A percentile compares a stretch with the other conserved stretches of the same genome.
phyloP scores from a whole-genome alignment of 2,329 filamentous ascomycete genomes.

The Cercospora brassicicola region DNA sequence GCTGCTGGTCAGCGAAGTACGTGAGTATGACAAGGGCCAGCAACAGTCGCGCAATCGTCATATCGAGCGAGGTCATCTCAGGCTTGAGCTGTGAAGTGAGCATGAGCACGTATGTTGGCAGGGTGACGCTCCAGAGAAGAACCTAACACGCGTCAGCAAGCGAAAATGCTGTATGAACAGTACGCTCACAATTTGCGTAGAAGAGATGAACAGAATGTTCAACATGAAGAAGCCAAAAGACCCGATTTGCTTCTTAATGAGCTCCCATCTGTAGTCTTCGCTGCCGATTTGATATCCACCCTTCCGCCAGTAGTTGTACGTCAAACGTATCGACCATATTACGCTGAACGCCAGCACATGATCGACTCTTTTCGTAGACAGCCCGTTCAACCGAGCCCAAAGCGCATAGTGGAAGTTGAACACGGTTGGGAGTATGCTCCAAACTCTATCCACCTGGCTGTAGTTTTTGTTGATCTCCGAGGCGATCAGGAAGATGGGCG shows the following conservation, averaged over 20 bases:
- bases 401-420: conserved; percentile 80
- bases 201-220: conserved; percentile 86
- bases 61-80: conserved; percentile 54
- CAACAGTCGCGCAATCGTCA: conserved; percentile 56
- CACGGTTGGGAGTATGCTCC: conserved; percentile 84
- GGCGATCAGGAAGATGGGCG: conserved; percentile 68
- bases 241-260: conserved; percentile 67
- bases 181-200: conserved; percentile 62
- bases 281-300: conserved; percentile 86
- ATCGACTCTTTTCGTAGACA: conserved; percentile 71
- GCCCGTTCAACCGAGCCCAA: conserved; percentile 76
- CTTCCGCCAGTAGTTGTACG: conserved; percentile 95
- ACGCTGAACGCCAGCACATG: conserved; percentile 68
- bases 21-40: conserved; percentile 64
- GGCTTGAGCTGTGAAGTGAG: conserved; percentile 64
- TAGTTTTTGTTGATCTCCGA: conserved; percentile 91
- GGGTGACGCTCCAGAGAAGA: conserved; percentile 74
- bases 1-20: conserved; percentile 84
- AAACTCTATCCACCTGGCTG: conserved; percentile 91
- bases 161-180: neutral
- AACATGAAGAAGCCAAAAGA: conserved; percentile 73
- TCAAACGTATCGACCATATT: conserved; percentile 71
- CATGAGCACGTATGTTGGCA: conserved; percentile 81
- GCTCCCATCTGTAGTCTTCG: conserved; percentile 92
- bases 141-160: conserved; percentile 49